Percentiles rank a stretch among this genome's conserved stretches.
Evolutionary conservation across 2,329 filamentous ascomycete species (phyloP).

Genomic region (Ophiostoma perfectum): DNA sequence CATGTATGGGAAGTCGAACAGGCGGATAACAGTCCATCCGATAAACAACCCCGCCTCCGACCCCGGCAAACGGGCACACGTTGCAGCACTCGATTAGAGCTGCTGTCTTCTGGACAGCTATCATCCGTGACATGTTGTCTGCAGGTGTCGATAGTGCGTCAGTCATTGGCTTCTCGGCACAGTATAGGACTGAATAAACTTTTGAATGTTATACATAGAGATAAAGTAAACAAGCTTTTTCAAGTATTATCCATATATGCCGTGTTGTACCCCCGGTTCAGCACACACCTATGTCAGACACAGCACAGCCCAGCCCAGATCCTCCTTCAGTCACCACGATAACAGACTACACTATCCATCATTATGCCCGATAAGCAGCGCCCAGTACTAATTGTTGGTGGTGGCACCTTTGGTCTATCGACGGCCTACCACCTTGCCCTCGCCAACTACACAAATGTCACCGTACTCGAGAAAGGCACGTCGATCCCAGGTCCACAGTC

Average conservation of each 20-base stretch:
- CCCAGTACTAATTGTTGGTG: not conserved
- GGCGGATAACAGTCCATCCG: not conserved
- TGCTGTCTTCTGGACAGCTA: not conserved
- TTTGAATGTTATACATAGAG: too few relatives aligned
- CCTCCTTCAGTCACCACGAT: too few relatives aligned
- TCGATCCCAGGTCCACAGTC: constrained; percentile 30
- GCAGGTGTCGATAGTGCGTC: too few relatives aligned
- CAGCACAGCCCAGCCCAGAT: too few relatives aligned
- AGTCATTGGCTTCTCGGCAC: too few relatives aligned
- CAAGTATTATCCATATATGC: too few relatives aligned
- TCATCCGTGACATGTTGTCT: not conserved
- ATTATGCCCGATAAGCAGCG: not conserved
- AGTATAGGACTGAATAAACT: too few relatives aligned
- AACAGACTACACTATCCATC: too few relatives aligned
- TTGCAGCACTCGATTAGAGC: not conserved
- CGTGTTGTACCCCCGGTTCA: too few relatives aligned
- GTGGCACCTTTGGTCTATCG: not conserved
- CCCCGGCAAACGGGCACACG: not conserved
- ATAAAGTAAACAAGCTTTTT: too few relatives aligned
- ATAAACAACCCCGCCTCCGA: not conserved
- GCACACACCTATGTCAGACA: too few relatives aligned
- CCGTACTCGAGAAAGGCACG: constrained; percentile 16
- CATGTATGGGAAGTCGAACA: too few relatives aligned
- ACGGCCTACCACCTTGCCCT: constrained; percentile 15
- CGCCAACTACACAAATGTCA: constrained; percentile 16